Percentiles rank a stretch among this genome's conserved stretches.
Evolutionary conservation across 2,329 filamentous ascomycete genomes (phyloP).

Genomic region (Epichloe aotearoae): DNA sequence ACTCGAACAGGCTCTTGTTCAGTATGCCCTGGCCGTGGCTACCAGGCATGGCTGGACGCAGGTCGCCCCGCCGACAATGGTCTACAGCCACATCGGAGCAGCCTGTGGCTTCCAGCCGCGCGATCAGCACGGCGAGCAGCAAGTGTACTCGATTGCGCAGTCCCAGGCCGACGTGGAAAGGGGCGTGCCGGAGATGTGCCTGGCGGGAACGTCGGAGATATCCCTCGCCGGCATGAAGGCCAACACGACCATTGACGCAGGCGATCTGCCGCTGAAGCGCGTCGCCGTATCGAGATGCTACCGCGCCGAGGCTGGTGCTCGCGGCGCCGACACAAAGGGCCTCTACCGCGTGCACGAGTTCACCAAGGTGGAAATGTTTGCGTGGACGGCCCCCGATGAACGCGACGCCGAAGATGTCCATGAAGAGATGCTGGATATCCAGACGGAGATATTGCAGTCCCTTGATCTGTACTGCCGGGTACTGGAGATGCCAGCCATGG

Average conservation of each 20-base stretch:
- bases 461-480: slow-evolving; percentile 77
- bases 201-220: slow-evolving; percentile 89
- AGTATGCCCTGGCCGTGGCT: slow-evolving; percentile 68
- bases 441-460: slow-evolving; percentile 65
- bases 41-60: slow-evolving; percentile 63
- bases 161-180: slow-evolving; percentile 45
- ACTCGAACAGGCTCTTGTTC: slow-evolving; percentile 86
- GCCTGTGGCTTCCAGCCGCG: slow-evolving; percentile 92
- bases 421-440: slow-evolving; percentile 74
- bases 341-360: slow-evolving; percentile 97
- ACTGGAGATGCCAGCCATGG: slow-evolving; percentile 79
- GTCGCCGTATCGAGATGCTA: slow-evolving; percentile 88
- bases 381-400: slow-evolving; percentile 58
- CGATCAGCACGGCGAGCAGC: slow-evolving; percentile 80
- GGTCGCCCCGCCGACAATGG: slow-evolving; percentile 75
- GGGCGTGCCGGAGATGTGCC: slow-evolving; percentile 54
- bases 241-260: slow-evolving; percentile 49
- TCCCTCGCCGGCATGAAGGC: slow-evolving; percentile 86
- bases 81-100: slow-evolving; percentile 80
- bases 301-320: slow-evolving; percentile 82
- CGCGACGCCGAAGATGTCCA: slow-evolving; percentile 47
- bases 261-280: slow-evolving; percentile 59
- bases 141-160: slow-evolving; percentile 73
- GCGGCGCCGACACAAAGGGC: slow-evolving; percentile 84
- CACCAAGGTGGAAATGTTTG: slow-evolving; percentile 96